Evolutionary conservation across 768 basidiomycete species (phyloP).

Genomic region (Boletus huronensis): DNA sequence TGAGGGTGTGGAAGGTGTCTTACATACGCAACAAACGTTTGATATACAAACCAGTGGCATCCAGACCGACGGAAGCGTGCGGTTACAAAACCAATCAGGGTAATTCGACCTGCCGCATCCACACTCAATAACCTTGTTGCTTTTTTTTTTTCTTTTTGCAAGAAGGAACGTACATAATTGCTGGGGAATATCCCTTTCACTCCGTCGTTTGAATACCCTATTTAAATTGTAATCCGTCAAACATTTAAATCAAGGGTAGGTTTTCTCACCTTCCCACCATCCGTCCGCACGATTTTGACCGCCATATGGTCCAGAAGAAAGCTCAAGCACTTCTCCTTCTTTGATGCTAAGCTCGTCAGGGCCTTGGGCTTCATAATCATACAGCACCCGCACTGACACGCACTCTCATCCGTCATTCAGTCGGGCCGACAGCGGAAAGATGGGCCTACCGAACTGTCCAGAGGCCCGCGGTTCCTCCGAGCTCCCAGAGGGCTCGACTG

Average conservation of each 20-base stretch:
- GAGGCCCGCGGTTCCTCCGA: constrained; percentile 32
- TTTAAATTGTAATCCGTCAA: constrained; percentile 26
- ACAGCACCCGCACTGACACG: constrained; percentile 70
- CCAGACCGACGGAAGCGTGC: constrained; percentile 6
- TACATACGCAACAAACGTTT: constrained; percentile 25
- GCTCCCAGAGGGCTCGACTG: constrained; percentile 5
- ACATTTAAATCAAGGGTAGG: constrained; percentile 17
- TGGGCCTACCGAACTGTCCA: constrained; percentile 51
- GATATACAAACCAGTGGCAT: constrained; percentile 7
- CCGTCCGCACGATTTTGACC: constrained; percentile 71
- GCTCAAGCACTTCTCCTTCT: constrained; percentile 60
- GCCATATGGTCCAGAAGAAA: constrained; percentile 58
- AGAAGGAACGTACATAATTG: constrained; percentile 66
- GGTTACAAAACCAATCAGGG: constrained; percentile 28
- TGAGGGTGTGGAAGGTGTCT: constrained; percentile 19
- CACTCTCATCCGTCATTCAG: constrained; percentile 2
- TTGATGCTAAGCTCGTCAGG: constrained; percentile 62
- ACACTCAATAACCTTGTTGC: constrained; percentile 22
- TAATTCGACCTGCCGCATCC: constrained; percentile 45
- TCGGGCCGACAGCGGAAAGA: neutral
- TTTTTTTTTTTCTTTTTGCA: constrained; percentile 10
- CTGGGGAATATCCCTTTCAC: constrained; percentile 82
- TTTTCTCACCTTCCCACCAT: constrained; percentile 78
- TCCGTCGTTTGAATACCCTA: constrained; percentile 59
- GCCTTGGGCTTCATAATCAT: constrained; percentile 72